Evolutionary conservation across 805 yeast species (phyloP), one percentile per base, ranked within the genome.

Genomic region (Starmerella vitae): DNA sequence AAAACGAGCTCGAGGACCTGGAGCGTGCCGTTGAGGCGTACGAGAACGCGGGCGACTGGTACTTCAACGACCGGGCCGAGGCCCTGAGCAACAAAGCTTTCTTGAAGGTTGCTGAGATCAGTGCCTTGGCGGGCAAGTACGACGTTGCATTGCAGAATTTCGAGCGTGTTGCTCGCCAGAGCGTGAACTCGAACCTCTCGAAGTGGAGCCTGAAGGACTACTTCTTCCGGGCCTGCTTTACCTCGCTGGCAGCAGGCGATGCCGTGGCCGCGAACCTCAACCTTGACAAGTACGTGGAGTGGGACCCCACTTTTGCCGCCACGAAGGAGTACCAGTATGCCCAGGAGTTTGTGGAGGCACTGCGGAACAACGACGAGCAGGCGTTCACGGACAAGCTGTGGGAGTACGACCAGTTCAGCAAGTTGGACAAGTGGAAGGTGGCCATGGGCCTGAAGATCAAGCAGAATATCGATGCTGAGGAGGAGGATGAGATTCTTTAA

Each of bases 11-110:
- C 17, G 70, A 70, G 36, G 88, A 86, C 53, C 59, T 64, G 24
- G 63, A 67, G 19, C 71, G 71, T 49, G 96, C 98, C 5, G 69
- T 78, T 38, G 67, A 67, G 39, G 73, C 85, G 21, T 88, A 79
- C 56, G 93, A 85, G 55, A 81, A 78, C 52, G 95, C 98, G 9
- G 95, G 94, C 30, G 97, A 91, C 54, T 91, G 95, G 86, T 86
- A 79, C 56, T 71, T 74, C 39, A 83, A 88, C 45, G 99, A 91
- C 61, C 86, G 84, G 42, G 96, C 97, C 0, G 79, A 78, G 46
- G 93, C 96, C 7, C 57, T 88, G 41, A 74, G 94, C 20, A 85
- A 77, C 61, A 91, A 91, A 63, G 86, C 93, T 19, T 80, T 71
- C 49, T 64, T 88, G 48, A 84, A 84, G 58, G 79, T 85, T 47